Evolutionary conservation across 768 basidiomycete species (phyloP).

Genomic region (Mycena leptocephala): DNA sequence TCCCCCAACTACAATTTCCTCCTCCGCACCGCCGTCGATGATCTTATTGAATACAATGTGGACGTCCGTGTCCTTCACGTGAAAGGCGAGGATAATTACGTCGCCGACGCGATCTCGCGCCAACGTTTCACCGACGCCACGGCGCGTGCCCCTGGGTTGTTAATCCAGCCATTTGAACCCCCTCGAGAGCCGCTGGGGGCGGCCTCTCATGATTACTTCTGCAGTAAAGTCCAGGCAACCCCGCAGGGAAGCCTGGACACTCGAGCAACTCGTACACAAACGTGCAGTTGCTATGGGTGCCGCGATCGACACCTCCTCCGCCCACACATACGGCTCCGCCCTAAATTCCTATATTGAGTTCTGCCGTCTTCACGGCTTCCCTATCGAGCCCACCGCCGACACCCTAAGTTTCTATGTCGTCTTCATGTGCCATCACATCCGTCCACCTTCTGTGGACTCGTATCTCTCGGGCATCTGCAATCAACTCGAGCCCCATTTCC

Average conservation of each 20-base stretch:
- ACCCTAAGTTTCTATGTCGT: slow-evolving; percentile 50
- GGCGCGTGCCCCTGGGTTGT: not conserved
- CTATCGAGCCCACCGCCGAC: slow-evolving; percentile 45
- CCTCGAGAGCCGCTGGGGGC: no score
- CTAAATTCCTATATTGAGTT: slow-evolving; percentile 47
- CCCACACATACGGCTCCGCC: no score
- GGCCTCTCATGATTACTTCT: slow-evolving; percentile 30
- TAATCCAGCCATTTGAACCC: not conserved
- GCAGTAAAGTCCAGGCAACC: no score
- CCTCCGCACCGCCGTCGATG: no score
- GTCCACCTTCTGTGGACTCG: slow-evolving; percentile 45
- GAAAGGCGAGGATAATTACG: no score
- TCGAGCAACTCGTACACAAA: no score
- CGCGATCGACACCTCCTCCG: no score
- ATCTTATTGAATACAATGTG: no score
- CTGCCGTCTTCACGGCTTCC: slow-evolving; percentile 37
- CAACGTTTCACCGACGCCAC: not conserved
- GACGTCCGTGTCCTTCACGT: no score
- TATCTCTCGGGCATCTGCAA: slow-evolving; percentile 59
- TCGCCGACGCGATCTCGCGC: slow-evolving; percentile 32
- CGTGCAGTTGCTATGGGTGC: no score
- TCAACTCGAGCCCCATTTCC: slow-evolving; percentile 49
- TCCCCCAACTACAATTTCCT: not conserved
- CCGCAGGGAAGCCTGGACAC: no score
- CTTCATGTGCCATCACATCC: no score